These are phyloP conservation scores for Paracoccidioides brasiliensis DNA, from an alignment of 2,329 filamentous ascomycete species.

Conservation along the genomic window DNA sequence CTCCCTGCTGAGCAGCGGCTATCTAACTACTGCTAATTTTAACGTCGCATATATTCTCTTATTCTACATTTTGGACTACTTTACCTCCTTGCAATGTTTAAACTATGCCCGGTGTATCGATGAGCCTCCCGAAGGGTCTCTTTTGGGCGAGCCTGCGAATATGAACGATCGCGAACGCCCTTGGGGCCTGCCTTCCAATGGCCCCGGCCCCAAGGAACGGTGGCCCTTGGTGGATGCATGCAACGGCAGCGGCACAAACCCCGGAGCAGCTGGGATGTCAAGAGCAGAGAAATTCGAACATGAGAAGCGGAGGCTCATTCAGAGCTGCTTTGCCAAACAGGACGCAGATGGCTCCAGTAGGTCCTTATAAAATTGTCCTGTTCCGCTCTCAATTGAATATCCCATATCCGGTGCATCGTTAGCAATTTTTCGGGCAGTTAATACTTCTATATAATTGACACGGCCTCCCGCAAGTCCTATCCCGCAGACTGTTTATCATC, in stretches of 20 bases:
- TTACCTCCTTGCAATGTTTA: neutral
- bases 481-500: too few species aligned
- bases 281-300: slow-evolving; percentile 84
- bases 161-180: slow-evolving; percentile 28
- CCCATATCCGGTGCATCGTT: neutral
- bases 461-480: too few species aligned
- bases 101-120: neutral
- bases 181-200: slow-evolving; percentile 20
- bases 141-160: slow-evolving; percentile 14
- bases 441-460: neutral
- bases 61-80: neutral
- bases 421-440: neutral
- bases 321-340: slow-evolving; percentile 85
- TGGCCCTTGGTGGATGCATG: slow-evolving; percentile 23
- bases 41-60: neutral
- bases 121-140: neutral
- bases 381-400: neutral
- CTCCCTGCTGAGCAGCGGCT: neutral
- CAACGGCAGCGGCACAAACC: slow-evolving; percentile 17
- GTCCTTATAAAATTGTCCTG: slow-evolving; percentile 22
- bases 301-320: slow-evolving; percentile 86
- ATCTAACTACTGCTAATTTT: neutral
- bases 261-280: slow-evolving; percentile 23
- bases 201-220: slow-evolving; percentile 19
- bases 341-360: slow-evolving; percentile 75